Conservation (phyloP, 106 monocot species). For the Triglochin maritima region DNA sequence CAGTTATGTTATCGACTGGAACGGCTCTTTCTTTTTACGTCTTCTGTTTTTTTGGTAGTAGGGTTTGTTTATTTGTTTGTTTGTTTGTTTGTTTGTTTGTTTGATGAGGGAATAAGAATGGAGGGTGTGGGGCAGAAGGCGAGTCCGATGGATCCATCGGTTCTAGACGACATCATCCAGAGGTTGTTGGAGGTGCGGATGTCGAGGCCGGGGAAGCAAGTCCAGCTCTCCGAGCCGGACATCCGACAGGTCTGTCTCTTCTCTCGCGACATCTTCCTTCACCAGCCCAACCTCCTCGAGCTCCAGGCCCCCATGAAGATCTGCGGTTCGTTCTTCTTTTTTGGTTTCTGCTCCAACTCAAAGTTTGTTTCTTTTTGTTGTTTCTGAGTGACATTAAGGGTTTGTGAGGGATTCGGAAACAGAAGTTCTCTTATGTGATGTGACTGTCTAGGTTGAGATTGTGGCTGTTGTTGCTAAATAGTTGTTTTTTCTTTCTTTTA, state of each 20-base stretch:
- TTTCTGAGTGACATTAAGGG: neutral
- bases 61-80: no score
- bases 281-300: conserved; percentile 21
- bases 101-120: no score
- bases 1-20: no score
- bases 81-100: no score
- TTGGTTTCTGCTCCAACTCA: neutral
- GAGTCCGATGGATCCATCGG: neutral
- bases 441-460: neutral
- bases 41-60: no score
- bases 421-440: neutral
- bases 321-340: conserved; percentile 9
- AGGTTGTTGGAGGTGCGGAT: conserved; percentile 11
- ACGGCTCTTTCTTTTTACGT: no score
- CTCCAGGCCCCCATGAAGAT: conserved; percentile 31
- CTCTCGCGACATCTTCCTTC: conserved; percentile 22
- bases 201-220: conserved; percentile 17
- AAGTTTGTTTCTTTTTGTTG: neutral
- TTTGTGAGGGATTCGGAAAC: no score
- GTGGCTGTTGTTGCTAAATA: no score
- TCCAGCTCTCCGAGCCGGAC: conserved; percentile 19
- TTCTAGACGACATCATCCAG: conserved; percentile 12
- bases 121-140: no score
- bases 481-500: no score
- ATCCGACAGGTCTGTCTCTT: conserved; percentile 19